Evolutionary conservation across 2,329 filamentous ascomycete genomes (phyloP).

Genomic region (Cladosporium velox): DNA sequence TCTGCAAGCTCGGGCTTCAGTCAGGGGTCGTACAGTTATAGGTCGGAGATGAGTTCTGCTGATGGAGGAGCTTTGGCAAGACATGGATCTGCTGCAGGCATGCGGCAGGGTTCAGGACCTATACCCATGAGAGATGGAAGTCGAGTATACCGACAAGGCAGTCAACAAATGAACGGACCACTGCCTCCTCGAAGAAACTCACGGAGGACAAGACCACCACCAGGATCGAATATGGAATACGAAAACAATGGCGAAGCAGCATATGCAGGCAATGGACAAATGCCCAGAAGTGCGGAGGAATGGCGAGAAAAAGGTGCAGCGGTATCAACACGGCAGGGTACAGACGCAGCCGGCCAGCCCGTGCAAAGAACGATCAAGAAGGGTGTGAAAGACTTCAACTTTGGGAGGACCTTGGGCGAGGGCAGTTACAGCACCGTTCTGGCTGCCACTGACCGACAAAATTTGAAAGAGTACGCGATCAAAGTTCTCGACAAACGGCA

Average conservation of each 20-base stretch:
- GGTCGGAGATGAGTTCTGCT: slow-evolving; percentile 43
- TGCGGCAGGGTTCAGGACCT: slow-evolving; percentile 59
- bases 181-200: slow-evolving; percentile 77
- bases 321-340: slow-evolving; percentile 75
- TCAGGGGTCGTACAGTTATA: slow-evolving; percentile 50
- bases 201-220: slow-evolving; percentile 53
- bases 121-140: slow-evolving; percentile 67
- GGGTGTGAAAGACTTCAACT: slow-evolving; percentile 94
- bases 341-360: slow-evolving; percentile 75
- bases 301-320: slow-evolving; percentile 97
- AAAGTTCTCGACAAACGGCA: slow-evolving; percentile 98
- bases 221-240: slow-evolving; percentile 24
- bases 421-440: slow-evolving; percentile 97
- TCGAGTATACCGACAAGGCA: slow-evolving; percentile 63
- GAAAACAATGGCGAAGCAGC: slow-evolving; percentile 27
- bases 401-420: slow-evolving; percentile 86
- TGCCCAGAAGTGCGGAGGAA: slow-evolving; percentile 72
- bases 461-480: slow-evolving; percentile 93
- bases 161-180: slow-evolving; percentile 59
- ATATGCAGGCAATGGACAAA: slow-evolving; percentile 49
- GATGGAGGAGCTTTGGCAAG: slow-evolving; percentile 49
- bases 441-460: slow-evolving; percentile 89
- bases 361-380: slow-evolving; percentile 88
- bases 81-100: slow-evolving; percentile 62
- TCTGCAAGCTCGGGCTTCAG: slow-evolving; percentile 48